Evolutionary conservation across 2,329 filamentous ascomycete species (phyloP).

Genomic region (Fusarium beomiforme): DNA sequence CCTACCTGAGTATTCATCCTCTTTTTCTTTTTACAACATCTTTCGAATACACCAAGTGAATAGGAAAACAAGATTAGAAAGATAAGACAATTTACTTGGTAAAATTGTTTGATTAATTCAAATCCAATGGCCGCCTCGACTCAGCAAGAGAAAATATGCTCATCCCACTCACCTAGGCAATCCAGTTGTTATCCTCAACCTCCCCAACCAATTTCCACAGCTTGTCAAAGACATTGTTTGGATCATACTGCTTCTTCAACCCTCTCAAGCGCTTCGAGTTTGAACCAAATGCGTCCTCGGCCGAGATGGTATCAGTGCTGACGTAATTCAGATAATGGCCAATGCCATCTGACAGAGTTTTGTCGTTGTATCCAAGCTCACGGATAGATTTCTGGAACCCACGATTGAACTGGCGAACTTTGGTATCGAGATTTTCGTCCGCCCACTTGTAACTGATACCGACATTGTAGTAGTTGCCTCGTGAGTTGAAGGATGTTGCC

Average conservation of each 20-base stretch:
- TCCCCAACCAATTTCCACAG: constrained; percentile 34
- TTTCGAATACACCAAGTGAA: background rate
- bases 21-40: background rate
- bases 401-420: constrained; percentile 36
- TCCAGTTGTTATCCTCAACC: constrained; percentile 32
- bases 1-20: no score
- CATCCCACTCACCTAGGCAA: constrained; percentile 7
- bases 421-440: constrained; percentile 23
- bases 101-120: background rate
- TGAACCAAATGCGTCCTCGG: constrained; percentile 33
- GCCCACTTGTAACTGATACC: constrained; percentile 32
- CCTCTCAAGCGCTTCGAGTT: constrained; percentile 27
- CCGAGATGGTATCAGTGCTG: constrained; percentile 21
- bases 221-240: constrained; percentile 37
- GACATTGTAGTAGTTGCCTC: constrained; percentile 39
- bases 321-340: constrained; percentile 36
- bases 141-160: background rate
- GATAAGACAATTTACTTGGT: background rate
- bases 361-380: constrained; percentile 36
- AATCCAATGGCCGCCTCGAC: background rate
- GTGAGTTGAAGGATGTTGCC: constrained; percentile 38
- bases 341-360: constrained; percentile 22
- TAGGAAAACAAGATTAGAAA: background rate
- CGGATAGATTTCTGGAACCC: constrained; percentile 31
- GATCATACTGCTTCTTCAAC: constrained; percentile 35